Evolutionary conservation across 495 filamentous ascomycete species (phyloP).

Genomic region (Paragyromitra xinjiangensis): DNA sequence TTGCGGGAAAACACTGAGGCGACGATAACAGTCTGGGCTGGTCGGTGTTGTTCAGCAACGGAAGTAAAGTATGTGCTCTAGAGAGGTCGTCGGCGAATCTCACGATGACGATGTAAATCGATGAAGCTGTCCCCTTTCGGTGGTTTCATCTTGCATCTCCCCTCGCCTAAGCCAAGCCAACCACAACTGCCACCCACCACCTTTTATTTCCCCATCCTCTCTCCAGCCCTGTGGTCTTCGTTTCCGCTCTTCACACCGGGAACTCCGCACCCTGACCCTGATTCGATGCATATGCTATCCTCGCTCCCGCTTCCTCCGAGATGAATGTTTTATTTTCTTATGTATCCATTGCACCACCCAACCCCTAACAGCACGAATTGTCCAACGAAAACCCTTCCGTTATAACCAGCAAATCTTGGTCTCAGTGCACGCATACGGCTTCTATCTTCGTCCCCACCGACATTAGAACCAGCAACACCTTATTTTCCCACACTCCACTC

Average conservation of each 20-base stretch:
- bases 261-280: conserved; percentile 15
- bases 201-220: not conserved
- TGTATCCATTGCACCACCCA: not conserved
- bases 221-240: conserved; percentile 6
- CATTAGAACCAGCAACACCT: conserved; percentile 15
- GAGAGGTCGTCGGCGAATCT: conserved; percentile 1
- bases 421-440: conserved; percentile 28
- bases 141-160: no score
- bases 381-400: conserved; percentile 9
- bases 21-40: not conserved
- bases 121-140: not conserved
- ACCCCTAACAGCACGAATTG: conserved; percentile 4
- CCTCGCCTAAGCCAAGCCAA: not conserved
- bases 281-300: not conserved
- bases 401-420: conserved; percentile 1
- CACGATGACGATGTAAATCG: conserved; percentile 2
- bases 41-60: not conserved
- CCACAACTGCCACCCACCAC: not conserved
- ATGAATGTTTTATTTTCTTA: conserved; percentile 7
- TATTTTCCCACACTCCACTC: not conserved
- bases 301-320: not conserved
- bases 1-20: not conserved
- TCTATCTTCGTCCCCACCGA: conserved; percentile 36
- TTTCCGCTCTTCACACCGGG: conserved; percentile 19
- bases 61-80: not conserved